phyloP scores from a whole-genome alignment of 768 basidiomycete species.

The Paxillus rubicundulus region DNA sequence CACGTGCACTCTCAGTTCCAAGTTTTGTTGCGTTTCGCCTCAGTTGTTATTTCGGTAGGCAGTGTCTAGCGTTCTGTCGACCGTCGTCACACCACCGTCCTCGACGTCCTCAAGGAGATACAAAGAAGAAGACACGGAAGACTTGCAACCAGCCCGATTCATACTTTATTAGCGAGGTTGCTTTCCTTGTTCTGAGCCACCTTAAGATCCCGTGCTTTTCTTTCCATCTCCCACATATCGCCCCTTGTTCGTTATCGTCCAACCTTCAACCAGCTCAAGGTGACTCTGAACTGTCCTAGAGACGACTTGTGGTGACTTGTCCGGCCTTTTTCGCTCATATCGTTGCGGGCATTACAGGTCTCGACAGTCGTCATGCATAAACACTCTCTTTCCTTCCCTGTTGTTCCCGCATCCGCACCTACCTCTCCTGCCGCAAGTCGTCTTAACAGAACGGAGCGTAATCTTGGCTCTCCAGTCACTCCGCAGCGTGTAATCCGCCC shows the following conservation, averaged over 20 bases:
- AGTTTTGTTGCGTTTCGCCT: slow-evolving; percentile 28
- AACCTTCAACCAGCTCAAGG: slow-evolving; percentile 20
- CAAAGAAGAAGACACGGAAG: slow-evolving; percentile 3
- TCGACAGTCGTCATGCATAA: slow-evolving; percentile 27
- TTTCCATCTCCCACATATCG: slow-evolving; percentile 28
- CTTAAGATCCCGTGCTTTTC: slow-evolving; percentile 13
- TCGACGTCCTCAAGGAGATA: slow-evolving; percentile 14
- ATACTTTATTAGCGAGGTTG: slow-evolving; percentile 7
- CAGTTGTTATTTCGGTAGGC: slow-evolving; percentile 23
- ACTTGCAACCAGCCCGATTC: slow-evolving; percentile 13
- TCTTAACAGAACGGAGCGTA: slow-evolving; percentile 30
- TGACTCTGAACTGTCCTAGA: slow-evolving; percentile 8
- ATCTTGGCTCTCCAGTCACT: slow-evolving; percentile 49
- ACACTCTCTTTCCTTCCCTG: slow-evolving; percentile 29
- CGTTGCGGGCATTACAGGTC: slow-evolving; percentile 7
- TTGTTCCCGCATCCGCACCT: slow-evolving; percentile 42
- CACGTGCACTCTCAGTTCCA: slow-evolving; percentile 26
- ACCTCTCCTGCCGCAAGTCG: slow-evolving; percentile 42
- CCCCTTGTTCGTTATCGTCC: slow-evolving; percentile 15
- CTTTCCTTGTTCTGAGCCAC: slow-evolving; percentile 22
- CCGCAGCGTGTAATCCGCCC: slow-evolving; percentile 58
- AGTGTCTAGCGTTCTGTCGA: slow-evolving; percentile 7
- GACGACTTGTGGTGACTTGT: background rate
- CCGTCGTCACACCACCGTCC: slow-evolving; percentile 11
- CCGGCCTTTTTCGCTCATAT: slow-evolving; percentile 9